Conservation (phyloP, 805 yeast species). For the Nakazawaea populi region DNA sequence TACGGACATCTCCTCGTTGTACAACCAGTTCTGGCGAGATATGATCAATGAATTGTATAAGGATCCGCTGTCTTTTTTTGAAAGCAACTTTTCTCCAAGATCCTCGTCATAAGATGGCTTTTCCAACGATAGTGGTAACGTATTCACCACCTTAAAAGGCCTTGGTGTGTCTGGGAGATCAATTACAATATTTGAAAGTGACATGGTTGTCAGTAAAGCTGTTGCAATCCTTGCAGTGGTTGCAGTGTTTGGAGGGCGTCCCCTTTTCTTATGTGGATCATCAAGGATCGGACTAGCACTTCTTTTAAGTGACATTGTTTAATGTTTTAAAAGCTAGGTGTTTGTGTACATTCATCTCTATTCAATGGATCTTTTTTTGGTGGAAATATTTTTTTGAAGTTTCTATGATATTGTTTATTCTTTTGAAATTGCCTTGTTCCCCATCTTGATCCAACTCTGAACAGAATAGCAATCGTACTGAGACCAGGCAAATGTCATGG, state of each 20-base stretch:
- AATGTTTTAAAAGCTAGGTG: not conserved
- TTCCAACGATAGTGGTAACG: conserved; percentile 60
- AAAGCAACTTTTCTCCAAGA: conserved; percentile 56
- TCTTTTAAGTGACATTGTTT: conserved; percentile 10
- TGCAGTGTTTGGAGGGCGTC: conserved; percentile 1
- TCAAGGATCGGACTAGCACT: conserved; percentile 4
- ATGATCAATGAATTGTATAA: conserved; percentile 64
- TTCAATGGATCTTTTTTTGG: too few species aligned
- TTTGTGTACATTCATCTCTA: too few species aligned
- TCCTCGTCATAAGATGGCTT: conserved; percentile 51
- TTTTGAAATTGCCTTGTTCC: too few species aligned
- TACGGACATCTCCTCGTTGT: conserved; percentile 36
- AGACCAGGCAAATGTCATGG: too few species aligned
- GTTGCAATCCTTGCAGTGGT: not conserved
- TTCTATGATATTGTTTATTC: too few species aligned
- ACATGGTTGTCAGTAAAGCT: conserved; percentile 4
- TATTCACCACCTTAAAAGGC: conserved; percentile 63
- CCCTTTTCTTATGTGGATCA: not conserved
- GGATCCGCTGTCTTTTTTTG: conserved; percentile 68
- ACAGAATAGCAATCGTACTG: too few species aligned
- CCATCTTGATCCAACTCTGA: too few species aligned
- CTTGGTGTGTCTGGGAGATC: conserved; percentile 25
- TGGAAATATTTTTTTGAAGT: too few species aligned
- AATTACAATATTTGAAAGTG: conserved; percentile 2
- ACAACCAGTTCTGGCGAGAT: conserved; percentile 65